Evolutionary conservation across 2,329 filamentous ascomycete genomes (phyloP).

Genomic region (Apiospora aurea): DNA sequence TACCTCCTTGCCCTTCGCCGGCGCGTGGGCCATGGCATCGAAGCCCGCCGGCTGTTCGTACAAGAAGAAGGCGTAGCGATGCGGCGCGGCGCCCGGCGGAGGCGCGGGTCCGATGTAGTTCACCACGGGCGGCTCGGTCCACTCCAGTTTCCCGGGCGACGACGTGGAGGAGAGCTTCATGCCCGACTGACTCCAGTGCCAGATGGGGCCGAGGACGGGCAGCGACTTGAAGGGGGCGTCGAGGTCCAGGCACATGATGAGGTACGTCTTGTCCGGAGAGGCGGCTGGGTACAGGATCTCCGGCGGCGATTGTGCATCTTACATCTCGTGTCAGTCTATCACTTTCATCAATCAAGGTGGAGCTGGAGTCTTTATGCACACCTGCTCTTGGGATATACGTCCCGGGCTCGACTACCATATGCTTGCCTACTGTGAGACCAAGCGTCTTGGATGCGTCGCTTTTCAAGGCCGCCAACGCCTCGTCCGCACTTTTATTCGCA

Average conservation of each 20-base stretch:
- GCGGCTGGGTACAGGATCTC: conserved; percentile 21
- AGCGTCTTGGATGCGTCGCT: conserved; percentile 22
- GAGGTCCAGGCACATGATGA: conserved; percentile 21
- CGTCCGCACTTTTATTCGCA: conserved; percentile 5
- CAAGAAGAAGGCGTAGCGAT: conserved; percentile 58
- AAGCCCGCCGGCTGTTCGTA: conserved; percentile 55
- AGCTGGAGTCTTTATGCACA: background rate
- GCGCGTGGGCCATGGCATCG: conserved; percentile 41
- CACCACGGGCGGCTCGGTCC: conserved; percentile 38
- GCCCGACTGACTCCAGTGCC: conserved; percentile 21
- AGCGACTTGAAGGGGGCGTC: conserved; percentile 24
- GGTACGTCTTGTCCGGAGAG: conserved; percentile 23
- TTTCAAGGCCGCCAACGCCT: conserved; percentile 22
- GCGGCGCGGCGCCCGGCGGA: conserved; percentile 52
- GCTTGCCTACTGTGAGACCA: conserved; percentile 14
- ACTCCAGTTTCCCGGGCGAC: background rate
- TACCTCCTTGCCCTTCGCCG: conserved; percentile 43
- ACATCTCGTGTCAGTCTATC: background rate
- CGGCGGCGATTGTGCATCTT: background rate
- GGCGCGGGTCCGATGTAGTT: conserved; percentile 55
- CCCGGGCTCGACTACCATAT: conserved; percentile 8
- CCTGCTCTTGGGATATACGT: conserved; percentile 23
- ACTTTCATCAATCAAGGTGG: no score
- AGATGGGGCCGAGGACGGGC: conserved; percentile 23
- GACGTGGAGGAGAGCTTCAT: background rate